These are phyloP conservation scores for Zygotorulaspora florentina DNA, from an alignment of 805 yeast species.

Conservation along the genomic window DNA sequence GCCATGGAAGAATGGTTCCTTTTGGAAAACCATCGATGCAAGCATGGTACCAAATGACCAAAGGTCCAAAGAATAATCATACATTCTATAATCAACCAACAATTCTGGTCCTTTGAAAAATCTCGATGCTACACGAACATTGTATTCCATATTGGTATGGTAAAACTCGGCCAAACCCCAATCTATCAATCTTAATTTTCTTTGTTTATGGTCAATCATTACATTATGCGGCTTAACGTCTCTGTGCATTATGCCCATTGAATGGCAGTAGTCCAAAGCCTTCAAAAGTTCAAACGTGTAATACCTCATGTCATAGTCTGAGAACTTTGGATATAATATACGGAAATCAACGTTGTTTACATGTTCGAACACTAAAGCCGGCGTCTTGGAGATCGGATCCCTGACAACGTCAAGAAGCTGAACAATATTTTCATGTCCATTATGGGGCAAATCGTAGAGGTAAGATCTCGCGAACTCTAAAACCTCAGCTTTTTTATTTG, in stretches of 20 bases:
- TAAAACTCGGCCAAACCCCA: slow-evolving; percentile 97
- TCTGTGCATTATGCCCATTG: slow-evolving; percentile 94
- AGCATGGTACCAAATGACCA: slow-evolving; percentile 95
- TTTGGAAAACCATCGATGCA: slow-evolving; percentile 84
- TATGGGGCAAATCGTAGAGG: slow-evolving; percentile 32
- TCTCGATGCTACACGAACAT: slow-evolving; percentile 90
- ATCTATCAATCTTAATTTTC: slow-evolving; percentile 74
- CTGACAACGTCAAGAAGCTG: slow-evolving; percentile 75
- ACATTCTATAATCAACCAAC: slow-evolving; percentile 77
- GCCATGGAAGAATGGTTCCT: slow-evolving; percentile 91
- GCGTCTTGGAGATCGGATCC: slow-evolving; percentile 75
- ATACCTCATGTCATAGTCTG: slow-evolving; percentile 70
- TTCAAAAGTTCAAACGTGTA: slow-evolving; percentile 76
- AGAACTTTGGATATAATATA: slow-evolving; percentile 70
- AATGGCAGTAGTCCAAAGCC: slow-evolving; percentile 86
- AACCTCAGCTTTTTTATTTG: slow-evolving; percentile 28
- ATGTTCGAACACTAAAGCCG: slow-evolving; percentile 82
- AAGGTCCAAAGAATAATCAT: slow-evolving; percentile 85
- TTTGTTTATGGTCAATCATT: slow-evolving; percentile 81
- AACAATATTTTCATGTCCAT: slow-evolving; percentile 61
- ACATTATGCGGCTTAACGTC: slow-evolving; percentile 95
- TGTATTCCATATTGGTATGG: slow-evolving; percentile 83
- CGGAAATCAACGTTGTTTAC: slow-evolving; percentile 82
- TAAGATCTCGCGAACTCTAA: slow-evolving; percentile 24
- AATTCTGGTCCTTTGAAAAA: slow-evolving; percentile 93